phyloP scores from a whole-genome alignment of 2,329 filamentous ascomycete genomes.

The Gaeumannomyces sp. region DNA sequence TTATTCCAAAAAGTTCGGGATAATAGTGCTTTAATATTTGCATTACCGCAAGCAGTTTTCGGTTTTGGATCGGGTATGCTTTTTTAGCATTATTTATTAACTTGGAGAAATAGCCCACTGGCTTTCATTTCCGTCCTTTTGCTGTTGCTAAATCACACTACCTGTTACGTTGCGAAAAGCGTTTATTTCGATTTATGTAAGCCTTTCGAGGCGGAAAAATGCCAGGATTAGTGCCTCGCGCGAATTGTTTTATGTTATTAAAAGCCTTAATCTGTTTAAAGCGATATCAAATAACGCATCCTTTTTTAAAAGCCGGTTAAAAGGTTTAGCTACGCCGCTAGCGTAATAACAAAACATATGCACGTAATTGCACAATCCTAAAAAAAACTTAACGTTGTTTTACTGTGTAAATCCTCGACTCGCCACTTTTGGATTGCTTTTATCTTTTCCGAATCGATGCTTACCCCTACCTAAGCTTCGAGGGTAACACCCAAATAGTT shows the following conservation, averaged over 20 bases:
- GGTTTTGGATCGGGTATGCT: slow-evolving; percentile 5
- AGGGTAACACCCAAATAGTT: neutral
- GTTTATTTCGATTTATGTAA: neutral
- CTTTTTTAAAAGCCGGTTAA: slow-evolving; percentile 4
- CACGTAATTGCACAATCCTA: slow-evolving; percentile 3
- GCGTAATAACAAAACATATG: slow-evolving; percentile 3
- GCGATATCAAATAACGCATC: neutral
- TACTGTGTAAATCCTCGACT: neutral
- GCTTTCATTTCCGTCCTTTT: neutral
- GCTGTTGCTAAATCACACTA: neutral
- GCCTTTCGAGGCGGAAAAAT: neutral
- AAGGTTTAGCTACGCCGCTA: neutral
- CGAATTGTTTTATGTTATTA: neutral
- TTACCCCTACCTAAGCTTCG: neutral
- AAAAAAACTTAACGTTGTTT: neutral
- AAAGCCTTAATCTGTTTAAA: neutral
- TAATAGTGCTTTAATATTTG: neutral
- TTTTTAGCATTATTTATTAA: neutral
- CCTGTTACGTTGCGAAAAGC: neutral
- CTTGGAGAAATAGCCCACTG: slow-evolving; percentile 1
- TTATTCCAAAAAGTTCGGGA: neutral
- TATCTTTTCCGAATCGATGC: slow-evolving; percentile 1
- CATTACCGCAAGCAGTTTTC: neutral
- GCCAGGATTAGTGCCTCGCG: neutral
- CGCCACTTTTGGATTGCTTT: neutral